These are phyloP conservation scores for Leucosporidium creatinivorum DNA, from an alignment of 768 basidiomycete species.

Conservation along the genomic window DNA sequence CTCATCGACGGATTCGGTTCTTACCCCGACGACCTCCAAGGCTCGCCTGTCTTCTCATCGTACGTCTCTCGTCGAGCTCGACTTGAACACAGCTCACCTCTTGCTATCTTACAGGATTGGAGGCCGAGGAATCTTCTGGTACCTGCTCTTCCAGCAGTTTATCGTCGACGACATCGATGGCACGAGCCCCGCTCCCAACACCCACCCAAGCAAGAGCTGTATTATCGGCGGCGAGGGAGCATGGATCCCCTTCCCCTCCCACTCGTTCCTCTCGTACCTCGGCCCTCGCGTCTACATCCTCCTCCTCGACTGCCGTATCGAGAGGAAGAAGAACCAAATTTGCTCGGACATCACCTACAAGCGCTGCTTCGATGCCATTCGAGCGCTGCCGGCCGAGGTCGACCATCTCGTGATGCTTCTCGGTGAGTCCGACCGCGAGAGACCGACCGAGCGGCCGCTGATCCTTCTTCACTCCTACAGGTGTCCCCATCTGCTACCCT, in stretches of 20 bases:
- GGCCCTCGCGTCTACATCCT: slow-evolving; percentile 51
- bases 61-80: slow-evolving; percentile 37
- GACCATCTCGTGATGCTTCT: slow-evolving; percentile 79
- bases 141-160: slow-evolving; percentile 73
- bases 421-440: slow-evolving; percentile 46
- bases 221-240: slow-evolving; percentile 70
- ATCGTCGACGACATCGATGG: slow-evolving; percentile 51
- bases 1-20: slow-evolving; percentile 34
- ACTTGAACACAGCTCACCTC: slow-evolving; percentile 36
- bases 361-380: slow-evolving; percentile 60
- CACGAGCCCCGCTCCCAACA: slow-evolving; percentile 50
- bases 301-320: slow-evolving; percentile 56
- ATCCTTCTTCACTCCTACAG: not conserved
- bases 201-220: slow-evolving; percentile 50
- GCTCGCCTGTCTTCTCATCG: slow-evolving; percentile 29
- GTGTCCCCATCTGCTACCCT: slow-evolving; percentile 60
- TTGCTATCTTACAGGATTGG: slow-evolving; percentile 56
- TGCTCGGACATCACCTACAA: slow-evolving; percentile 67
- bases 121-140: slow-evolving; percentile 79
- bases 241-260: slow-evolving; percentile 70
- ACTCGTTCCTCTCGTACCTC: slow-evolving; percentile 71
- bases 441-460: not conserved
- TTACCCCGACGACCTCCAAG: slow-evolving; percentile 65
- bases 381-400: slow-evolving; percentile 55
- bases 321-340: slow-evolving; percentile 72